A percentile compares a stretch with the other conserved stretches of the same genome.
Evolutionary conservation across 495 filamentous ascomycete genomes (phyloP).

Genomic region (Trichoderma erinaceum): DNA sequence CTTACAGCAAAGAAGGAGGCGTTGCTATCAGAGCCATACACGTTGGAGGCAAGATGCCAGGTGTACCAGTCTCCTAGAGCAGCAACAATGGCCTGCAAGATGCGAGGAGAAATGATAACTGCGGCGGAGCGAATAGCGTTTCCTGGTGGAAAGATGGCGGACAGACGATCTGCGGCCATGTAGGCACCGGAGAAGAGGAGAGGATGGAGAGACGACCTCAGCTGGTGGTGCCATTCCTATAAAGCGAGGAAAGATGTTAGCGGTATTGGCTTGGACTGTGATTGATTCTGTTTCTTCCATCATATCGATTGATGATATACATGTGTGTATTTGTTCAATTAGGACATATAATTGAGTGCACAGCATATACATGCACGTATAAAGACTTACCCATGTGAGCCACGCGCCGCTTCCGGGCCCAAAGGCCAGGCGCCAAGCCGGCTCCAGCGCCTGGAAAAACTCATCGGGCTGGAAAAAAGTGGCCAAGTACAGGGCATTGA

Average conservation of each 20-base stretch:
- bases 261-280: background rate
- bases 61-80: constrained; percentile 82
- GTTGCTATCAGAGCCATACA: constrained; percentile 62
- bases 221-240: constrained; percentile 88
- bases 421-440: constrained; percentile 87
- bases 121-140: constrained; percentile 50
- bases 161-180: constrained; percentile 48
- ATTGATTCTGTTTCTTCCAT: background rate
- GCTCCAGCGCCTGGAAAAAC: constrained; percentile 93
- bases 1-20: constrained; percentile 64
- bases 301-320: background rate
- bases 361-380: background rate
- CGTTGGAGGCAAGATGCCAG: constrained; percentile 68
- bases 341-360: background rate
- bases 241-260: constrained; percentile 16
- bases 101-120: constrained; percentile 65
- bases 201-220: constrained; percentile 91
- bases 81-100: constrained; percentile 70
- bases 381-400: constrained; percentile 81
- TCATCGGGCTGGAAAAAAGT: constrained; percentile 99
- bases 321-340: background rate
- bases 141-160: constrained; percentile 44
- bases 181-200: constrained; percentile 76
- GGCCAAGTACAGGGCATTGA: constrained; percentile 74
- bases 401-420: constrained; percentile 71